Percentiles rank a stretch among this genome's conserved stretches.
phyloP scores from a whole-genome alignment of 768 basidiomycete genomes.

The Kwoniella europaea region DNA sequence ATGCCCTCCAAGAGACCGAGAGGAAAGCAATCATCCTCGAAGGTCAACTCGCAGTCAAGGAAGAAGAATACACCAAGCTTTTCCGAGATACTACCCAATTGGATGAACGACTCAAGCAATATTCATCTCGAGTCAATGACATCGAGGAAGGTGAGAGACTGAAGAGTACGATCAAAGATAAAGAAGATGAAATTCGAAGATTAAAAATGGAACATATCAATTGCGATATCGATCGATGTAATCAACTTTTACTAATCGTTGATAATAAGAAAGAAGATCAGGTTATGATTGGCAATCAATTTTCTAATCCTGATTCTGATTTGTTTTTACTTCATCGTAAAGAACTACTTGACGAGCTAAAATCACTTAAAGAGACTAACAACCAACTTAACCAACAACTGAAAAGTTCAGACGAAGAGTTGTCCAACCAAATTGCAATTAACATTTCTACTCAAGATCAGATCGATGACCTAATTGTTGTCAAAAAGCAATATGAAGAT shows the following conservation, averaged over 20 bases:
- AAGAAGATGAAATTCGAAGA: background rate
- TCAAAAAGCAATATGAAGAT: background rate
- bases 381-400: background rate
- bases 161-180: background rate
- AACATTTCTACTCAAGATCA: background rate
- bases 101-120: background rate
- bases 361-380: background rate
- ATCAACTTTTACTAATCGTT: background rate
- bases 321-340: background rate
- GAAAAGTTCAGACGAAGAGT: background rate
- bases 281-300: too few species aligned
- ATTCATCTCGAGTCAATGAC: background rate
- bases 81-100: background rate
- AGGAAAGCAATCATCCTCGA: background rate
- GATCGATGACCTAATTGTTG: background rate
- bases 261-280: too few species aligned
- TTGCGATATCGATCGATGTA: background rate
- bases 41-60: background rate
- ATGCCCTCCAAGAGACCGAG: background rate
- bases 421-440: background rate
- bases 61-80: background rate
- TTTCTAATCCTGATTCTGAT: too few species aligned
- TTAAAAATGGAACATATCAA: background rate
- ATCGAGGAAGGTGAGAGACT: background rate
- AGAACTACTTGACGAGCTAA: background rate